These are phyloP conservation scores for Isoetes taiwanensis DNA, from an alignment of 75 land plant species.

Conservation along the genomic window DNA sequence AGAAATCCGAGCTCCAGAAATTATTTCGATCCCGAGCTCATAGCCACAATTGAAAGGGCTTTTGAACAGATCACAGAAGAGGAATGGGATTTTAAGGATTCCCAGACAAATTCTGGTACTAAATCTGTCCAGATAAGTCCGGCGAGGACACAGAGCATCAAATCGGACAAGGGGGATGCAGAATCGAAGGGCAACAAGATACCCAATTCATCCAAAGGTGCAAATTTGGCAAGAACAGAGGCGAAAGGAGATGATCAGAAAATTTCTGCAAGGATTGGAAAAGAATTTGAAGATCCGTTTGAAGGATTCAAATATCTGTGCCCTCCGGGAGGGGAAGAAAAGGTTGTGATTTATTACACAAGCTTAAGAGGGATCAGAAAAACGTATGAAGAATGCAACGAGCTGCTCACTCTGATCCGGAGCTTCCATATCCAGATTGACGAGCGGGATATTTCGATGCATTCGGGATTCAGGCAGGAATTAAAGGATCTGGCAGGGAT, in stretches of 20 bases:
- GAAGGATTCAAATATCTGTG: conserved; percentile 33
- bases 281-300: conserved; percentile 6
- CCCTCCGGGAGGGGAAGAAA: conserved; percentile 25
- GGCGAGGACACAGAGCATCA: background rate
- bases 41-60: conserved; percentile 51
- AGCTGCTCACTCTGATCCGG: conserved; percentile 31
- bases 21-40: conserved; percentile 71
- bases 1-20: too few relatives aligned
- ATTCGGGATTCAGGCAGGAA: conserved; percentile 36
- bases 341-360: conserved; percentile 42
- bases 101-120: background rate
- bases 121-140: background rate
- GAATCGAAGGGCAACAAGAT: conserved; percentile 12
- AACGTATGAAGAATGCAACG: conserved; percentile 48
- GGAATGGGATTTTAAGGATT: conserved; percentile 10
- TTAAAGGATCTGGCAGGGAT: conserved; percentile 22
- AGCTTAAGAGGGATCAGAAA: conserved; percentile 42
- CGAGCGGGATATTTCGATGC: conserved; percentile 60
- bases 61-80: conserved; percentile 17
- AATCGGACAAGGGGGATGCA: background rate
- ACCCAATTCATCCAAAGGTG: too few relatives aligned
- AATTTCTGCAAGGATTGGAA: conserved; percentile 10
- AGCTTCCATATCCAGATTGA: conserved; percentile 38
- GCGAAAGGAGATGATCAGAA: too few relatives aligned
- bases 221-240: too few relatives aligned